These are phyloP conservation scores for Wickerhamiella siamensis DNA, from an alignment of 805 yeast species.

Conservation along the genomic window DNA sequence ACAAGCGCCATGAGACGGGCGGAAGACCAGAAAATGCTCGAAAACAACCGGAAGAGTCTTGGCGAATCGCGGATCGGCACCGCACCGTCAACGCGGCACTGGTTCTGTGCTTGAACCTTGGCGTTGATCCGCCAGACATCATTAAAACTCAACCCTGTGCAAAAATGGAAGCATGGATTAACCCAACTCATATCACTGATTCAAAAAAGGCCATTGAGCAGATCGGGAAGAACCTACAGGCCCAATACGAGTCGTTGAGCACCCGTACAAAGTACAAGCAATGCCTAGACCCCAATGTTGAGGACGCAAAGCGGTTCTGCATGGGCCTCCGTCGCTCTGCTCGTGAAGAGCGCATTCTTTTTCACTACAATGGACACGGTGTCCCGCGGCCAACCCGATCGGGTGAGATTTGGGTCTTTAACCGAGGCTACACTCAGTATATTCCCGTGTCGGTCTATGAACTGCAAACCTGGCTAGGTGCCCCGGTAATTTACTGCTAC, in stretches of 20 bases:
- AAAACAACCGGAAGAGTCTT: conserved; percentile 34
- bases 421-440: conserved; percentile 92
- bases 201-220: conserved; percentile 82
- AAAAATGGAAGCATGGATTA: conserved; percentile 81
- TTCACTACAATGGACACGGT: conserved; percentile 97
- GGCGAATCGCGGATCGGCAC: conserved; percentile 88
- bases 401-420: conserved; percentile 98
- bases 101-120: conserved; percentile 77
- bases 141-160: conserved; percentile 90
- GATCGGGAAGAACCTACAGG: conserved; percentile 75
- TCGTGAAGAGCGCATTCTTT: conserved; percentile 80
- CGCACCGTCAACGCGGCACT: conserved; percentile 89
- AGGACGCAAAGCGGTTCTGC: conserved; percentile 85
- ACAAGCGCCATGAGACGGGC: conserved; percentile 80
- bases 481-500: conserved; percentile 88
- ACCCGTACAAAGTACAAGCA: conserved; percentile 81
- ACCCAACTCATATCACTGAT: conserved; percentile 68
- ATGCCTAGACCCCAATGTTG: conserved; percentile 86
- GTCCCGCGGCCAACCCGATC: conserved; percentile 94
- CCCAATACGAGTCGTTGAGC: conserved; percentile 80
- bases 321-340: conserved; percentile 78
- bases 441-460: conserved; percentile 94
- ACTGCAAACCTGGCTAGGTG: conserved; percentile 93
- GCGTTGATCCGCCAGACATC: conserved; percentile 96
- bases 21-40: conserved; percentile 44